Evolutionary conservation across 345 rosid genomes (phyloP).

Genomic region (Hevea brasiliensis): DNA sequence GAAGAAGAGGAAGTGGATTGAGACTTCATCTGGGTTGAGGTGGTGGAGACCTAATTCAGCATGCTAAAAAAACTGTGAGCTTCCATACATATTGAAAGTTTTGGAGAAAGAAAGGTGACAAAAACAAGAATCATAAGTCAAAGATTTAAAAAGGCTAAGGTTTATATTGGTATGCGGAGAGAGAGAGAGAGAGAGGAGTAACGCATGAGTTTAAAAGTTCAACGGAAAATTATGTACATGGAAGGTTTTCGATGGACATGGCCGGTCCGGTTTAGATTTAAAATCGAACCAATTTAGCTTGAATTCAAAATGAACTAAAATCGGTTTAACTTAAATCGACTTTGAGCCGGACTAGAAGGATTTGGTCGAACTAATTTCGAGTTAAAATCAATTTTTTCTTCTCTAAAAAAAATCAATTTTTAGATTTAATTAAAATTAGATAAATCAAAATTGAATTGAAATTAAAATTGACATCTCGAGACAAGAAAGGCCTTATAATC

Average conservation of each 20-base stretch:
- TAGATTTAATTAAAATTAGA: no score
- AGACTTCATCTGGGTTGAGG: neutral
- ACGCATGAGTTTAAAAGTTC: neutral
- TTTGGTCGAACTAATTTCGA: no score
- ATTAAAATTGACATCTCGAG: no score
- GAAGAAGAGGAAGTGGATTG: neutral
- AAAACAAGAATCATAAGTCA: neutral
- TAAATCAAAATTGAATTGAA: no score
- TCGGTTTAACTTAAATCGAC: no score
- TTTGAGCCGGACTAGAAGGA: no score
- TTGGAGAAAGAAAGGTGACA: neutral
- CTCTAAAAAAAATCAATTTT: no score
- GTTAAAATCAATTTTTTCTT: no score
- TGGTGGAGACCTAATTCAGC: neutral
- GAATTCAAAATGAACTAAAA: neutral
- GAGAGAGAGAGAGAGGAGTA: neutral
- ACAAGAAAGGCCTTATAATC: no score
- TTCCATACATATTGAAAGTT: constrained; percentile 3
- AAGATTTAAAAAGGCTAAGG: neutral
- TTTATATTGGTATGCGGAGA: no score
- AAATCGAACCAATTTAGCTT: neutral
- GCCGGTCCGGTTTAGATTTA: no score
- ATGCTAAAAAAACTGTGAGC: neutral
- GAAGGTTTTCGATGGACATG: no score
- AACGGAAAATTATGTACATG: neutral